Percentiles rank a stretch among this genome's conserved stretches.
phyloP scores from a whole-genome alignment of 805 yeast species.

The Hermanozyma aechmeae region DNA sequence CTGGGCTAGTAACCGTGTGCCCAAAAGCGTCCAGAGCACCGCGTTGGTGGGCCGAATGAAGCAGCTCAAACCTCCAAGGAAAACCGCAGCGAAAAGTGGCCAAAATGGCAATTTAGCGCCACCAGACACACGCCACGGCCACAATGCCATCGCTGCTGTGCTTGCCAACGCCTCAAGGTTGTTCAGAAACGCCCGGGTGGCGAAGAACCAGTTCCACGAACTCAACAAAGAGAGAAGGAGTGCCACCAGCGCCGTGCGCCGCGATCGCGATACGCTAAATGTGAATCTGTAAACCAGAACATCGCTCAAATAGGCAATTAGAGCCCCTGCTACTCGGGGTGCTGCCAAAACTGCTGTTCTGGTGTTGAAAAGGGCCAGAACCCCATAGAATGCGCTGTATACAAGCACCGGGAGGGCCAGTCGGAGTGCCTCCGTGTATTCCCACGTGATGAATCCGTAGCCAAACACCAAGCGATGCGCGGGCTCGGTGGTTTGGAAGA shows the following conservation, averaged over 20 bases:
- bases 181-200: constrained; percentile 81
- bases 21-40: constrained; percentile 65
- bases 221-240: constrained; percentile 47
- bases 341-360: constrained; percentile 26
- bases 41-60: constrained; percentile 80
- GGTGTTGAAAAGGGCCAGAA: background rate
- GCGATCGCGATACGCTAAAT: constrained; percentile 21
- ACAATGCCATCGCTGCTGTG: constrained; percentile 51
- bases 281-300: constrained; percentile 44
- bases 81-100: constrained; percentile 27
- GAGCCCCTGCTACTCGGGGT: constrained; percentile 66
- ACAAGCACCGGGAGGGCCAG: no score
- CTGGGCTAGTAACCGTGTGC: constrained; percentile 25
- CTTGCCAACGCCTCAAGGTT: constrained; percentile 70
- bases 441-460: constrained; percentile 89
- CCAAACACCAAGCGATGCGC: constrained; percentile 73
- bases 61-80: constrained; percentile 53
- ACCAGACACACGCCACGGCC: constrained; percentile 51
- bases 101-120: constrained; percentile 5
- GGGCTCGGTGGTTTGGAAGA: constrained; percentile 86
- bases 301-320: constrained; percentile 68
- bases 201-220: constrained; percentile 74
- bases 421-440: constrained; percentile 72
- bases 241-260: constrained; percentile 29
- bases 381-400: background rate